Base-by-base conservation (phyloP, 345 rosid genomes). In the Pugionium dolabratum region DNA sequence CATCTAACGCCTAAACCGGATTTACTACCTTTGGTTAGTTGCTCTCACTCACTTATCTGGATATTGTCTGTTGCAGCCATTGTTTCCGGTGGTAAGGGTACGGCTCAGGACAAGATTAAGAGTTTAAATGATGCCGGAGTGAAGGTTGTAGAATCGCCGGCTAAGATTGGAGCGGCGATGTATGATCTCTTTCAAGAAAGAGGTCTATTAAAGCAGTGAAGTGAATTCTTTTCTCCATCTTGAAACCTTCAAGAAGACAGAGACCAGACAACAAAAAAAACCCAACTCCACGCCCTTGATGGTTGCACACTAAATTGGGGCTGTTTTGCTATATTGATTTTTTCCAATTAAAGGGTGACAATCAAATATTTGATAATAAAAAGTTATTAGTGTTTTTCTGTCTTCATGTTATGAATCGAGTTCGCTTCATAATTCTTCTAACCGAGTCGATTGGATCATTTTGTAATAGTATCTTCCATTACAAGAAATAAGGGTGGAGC, bases 11-110 rank as follows among this genome's bases (percentile, higher is more conserved):
- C 7, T 11, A 5, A 6, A 27, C 27, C 18, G 10, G 5, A 51
- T 10, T 43, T 18, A 44, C n/a, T 34, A 41, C 43, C 10, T 37
- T 35, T 11, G 47, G 11, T 48, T 43, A 9, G 1, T 34, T 59
- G 62, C 69, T 36, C 26, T 55, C 29, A 68, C 49, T 68, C 40
- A 28, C 40, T 61, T 48, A 18, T 41, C 30, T 61, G 40, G 4
- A 33, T 28, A 54, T 54, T 54, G 42, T 62, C 6, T 48, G 64
- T 41, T 58, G 82, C 88, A 94, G 99, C 99, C 34, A 94, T 94
- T 48, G 92, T 90, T 32, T 90, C 99, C 0, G 99, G 99, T 26
- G 99, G 99, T 31, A 94, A 94, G 78, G 99, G 99, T 54, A 94
- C 99, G 0, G 99, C 99, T 5, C 97, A 94, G 74, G 97, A 86